A percentile compares a stretch with the other conserved stretches of the same genome.
These are phyloP conservation scores for Skeletonema menzelii DNA, from an alignment of 108 stramenopile genomes.

Conservation along the genomic window DNA sequence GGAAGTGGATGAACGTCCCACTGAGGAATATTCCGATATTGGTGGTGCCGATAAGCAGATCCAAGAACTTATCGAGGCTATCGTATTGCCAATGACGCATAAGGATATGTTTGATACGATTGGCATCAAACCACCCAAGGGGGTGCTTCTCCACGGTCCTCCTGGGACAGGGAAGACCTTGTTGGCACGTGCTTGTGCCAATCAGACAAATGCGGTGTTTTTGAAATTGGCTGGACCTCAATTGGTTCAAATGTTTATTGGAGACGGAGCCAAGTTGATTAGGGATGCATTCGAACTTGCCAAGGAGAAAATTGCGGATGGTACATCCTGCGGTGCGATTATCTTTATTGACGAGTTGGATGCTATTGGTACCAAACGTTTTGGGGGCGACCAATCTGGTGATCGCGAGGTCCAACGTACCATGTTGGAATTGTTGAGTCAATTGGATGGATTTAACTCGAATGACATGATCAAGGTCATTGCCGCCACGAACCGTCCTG, in stretches of 20 bases:
- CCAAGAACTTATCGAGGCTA: slow-evolving; percentile 99
- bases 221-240: slow-evolving; percentile 98
- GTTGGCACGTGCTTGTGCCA: slow-evolving; percentile 98
- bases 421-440: slow-evolving; percentile 98
- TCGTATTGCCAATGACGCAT: slow-evolving; percentile 99
- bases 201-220: slow-evolving; percentile 99
- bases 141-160: slow-evolving; percentile 94
- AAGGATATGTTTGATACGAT: slow-evolving; percentile 98
- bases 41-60: slow-evolving; percentile 98
- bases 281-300: slow-evolving; percentile 99
- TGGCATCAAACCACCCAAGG: slow-evolving; percentile 99
- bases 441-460: slow-evolving; percentile 96
- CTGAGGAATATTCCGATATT: slow-evolving; percentile 97
- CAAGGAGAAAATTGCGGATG: slow-evolving; percentile 90
- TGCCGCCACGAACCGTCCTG: slow-evolving; percentile 98
- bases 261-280: slow-evolving; percentile 99
- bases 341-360: slow-evolving; percentile 99
- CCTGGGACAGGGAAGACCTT: slow-evolving; percentile 99
- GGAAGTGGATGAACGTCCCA: slow-evolving; percentile 99
- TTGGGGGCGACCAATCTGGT: slow-evolving; percentile 97
- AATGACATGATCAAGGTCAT: slow-evolving; percentile 99
- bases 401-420: slow-evolving; percentile 99
- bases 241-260: slow-evolving; percentile 99
- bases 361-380: slow-evolving; percentile 99
- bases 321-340: slow-evolving; percentile 78